Base-by-base conservation (phyloP, 306 rosid genomes). In the Sphenostylis stenocarpa region DNA sequence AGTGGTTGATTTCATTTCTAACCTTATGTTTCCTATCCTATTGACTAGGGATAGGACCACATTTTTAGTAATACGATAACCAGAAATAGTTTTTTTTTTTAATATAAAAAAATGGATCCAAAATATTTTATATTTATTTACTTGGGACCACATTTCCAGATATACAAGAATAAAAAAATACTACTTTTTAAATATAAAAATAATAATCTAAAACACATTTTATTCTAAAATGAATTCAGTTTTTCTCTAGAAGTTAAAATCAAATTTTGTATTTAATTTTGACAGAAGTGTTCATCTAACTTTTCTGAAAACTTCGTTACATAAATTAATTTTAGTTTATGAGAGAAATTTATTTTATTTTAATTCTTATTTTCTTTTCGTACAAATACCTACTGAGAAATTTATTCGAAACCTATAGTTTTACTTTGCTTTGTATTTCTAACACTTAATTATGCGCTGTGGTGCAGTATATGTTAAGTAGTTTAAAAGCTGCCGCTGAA, bases 401-500 rank as follows among this genome's bases (percentile, higher is more conserved):
- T 11, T 21, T 53, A 21, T 23, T 10, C 13, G 10, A 38, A 38
- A 13, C 2, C 7, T 15, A 7, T 10, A 10, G 13, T 24, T 16
- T 7, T 14, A 11, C 23, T 55, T 29, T 38, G 71, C 3, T 15
- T 28, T 29, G 15, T 17, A 16, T 76, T 48, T 17, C 64, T 71
- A 45, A 80, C 66, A 62, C 49, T 21, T 8, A 61, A 15, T 20
- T 19, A 26, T 36, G 19, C 39, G 19, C 29, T 67, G 16, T 26
- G 31, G 19, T 82, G 85, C 97, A 96, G 99, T 92, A 96, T 60
- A 88, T 96, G 94, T 84, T 91, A 49, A 84, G 91, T 60, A 78
- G 98, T 83, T 79, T 96, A 57, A 75, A 96, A 81, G 98, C 97
- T 33, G 87, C 91, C 10, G 93, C 97, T 47, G 98, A 92, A 29